Evolutionary conservation across 768 basidiomycete species (phyloP).

Genomic region (Lentinula detonsa): DNA sequence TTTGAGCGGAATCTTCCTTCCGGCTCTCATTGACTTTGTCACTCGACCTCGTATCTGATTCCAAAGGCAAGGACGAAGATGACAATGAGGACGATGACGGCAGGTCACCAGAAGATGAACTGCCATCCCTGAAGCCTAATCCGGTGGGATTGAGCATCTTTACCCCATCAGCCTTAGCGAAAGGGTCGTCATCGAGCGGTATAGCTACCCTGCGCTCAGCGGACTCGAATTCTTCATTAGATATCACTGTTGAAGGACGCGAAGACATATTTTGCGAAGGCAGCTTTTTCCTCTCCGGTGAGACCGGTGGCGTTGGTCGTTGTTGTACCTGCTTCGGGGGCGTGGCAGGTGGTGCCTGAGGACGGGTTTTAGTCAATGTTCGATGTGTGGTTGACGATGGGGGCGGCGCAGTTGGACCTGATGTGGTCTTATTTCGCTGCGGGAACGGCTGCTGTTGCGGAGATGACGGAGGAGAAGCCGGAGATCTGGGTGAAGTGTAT

Average conservation of each 20-base stretch:
- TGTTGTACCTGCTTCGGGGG: constrained; percentile 18
- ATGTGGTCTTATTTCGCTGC: not conserved
- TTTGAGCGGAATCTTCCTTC: not conserved
- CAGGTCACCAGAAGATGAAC: not conserved
- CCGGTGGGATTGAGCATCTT: constrained; percentile 30
- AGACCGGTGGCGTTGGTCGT: constrained; percentile 22
- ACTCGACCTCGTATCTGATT: not conserved
- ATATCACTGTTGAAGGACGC: constrained; percentile 13
- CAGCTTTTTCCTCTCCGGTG: constrained; percentile 8
- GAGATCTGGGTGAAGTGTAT: not conserved
- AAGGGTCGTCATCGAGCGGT: constrained; percentile 46
- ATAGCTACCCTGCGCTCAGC: constrained; percentile 21
- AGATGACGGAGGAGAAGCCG: not conserved
- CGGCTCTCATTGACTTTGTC: not conserved
- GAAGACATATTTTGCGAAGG: not conserved
- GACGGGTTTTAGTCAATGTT: constrained; percentile 7
- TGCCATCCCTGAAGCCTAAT: not conserved
- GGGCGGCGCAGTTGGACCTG: not conserved
- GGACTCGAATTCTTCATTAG: constrained; percentile 1
- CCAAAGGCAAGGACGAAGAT: not conserved
- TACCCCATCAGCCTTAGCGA: constrained; percentile 50
- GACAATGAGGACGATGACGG: not conserved
- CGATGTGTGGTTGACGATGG: not conserved
- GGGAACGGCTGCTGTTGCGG: not conserved
- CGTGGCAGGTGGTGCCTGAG: not conserved